phyloP scores from a whole-genome alignment of 768 basidiomycete genomes.

The Leccinum olivaceopallidum region DNA sequence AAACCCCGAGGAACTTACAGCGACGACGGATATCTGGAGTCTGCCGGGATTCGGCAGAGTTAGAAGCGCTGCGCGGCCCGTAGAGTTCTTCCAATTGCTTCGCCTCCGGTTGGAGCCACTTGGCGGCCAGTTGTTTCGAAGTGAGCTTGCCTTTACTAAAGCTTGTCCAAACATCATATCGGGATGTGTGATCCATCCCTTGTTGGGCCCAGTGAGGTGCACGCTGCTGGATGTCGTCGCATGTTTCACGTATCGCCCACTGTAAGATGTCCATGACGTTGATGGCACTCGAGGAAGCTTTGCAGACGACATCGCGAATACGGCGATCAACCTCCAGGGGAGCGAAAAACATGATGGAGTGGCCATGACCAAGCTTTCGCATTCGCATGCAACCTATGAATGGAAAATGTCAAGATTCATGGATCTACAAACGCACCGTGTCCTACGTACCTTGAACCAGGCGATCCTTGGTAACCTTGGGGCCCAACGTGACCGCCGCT shows the following conservation, averaged over 20 bases:
- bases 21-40: not conserved
- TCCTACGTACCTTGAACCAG: constrained; percentile 32
- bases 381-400: constrained; percentile 52
- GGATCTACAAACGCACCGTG: no score
- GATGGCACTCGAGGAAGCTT: not conserved
- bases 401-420: not conserved
- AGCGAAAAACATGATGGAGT: constrained; percentile 50
- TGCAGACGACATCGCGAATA: constrained; percentile 34
- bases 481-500: constrained; percentile 40
- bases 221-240: constrained; percentile 40
- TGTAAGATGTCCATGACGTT: constrained; percentile 37
- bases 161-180: constrained; percentile 19
- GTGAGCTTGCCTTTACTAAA: constrained; percentile 4
- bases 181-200: constrained; percentile 20
- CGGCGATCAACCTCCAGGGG: constrained; percentile 40
- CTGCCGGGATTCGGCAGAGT: not conserved
- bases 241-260: constrained; percentile 49
- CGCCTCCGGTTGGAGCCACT: constrained; percentile 45
- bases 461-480: constrained; percentile 39
- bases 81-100: constrained; percentile 40
- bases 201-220: constrained; percentile 46
- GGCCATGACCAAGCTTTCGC: constrained; percentile 47
- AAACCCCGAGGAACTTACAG: constrained; percentile 12
- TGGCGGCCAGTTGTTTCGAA: constrained; percentile 1
- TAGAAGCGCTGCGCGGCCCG: not conserved